Conservation (phyloP, 2,329 filamentous ascomycete species). For the Xylogone sp. region DNA sequence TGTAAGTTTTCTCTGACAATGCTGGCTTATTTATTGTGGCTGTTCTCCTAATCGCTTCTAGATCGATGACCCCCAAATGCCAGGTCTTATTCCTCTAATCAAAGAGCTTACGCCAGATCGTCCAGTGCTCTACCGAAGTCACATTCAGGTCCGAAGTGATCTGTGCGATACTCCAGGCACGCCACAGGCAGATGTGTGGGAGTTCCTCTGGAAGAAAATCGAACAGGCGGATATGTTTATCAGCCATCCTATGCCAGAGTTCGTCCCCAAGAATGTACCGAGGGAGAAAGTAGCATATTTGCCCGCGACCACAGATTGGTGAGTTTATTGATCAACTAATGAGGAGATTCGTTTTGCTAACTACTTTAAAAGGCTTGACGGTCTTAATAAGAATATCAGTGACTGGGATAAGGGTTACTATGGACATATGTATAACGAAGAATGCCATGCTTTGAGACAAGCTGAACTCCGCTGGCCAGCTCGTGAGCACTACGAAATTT, state of each 20-base stretch:
- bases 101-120: conserved; percentile 68
- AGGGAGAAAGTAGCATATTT: conserved; percentile 67
- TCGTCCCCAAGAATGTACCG: conserved; percentile 68
- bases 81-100: conserved; percentile 69
- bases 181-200: conserved; percentile 71
- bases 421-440: conserved; percentile 65
- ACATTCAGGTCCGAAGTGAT: conserved; percentile 79
- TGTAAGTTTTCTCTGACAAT: conserved; percentile 32
- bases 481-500: conserved; percentile 28
- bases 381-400: conserved; percentile 71
- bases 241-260: conserved; percentile 73
- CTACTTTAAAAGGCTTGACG: conserved; percentile 76
- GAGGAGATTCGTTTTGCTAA: conserved; percentile 10
- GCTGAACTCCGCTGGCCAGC: conserved; percentile 54
- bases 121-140: conserved; percentile 75
- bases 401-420: conserved; percentile 72
- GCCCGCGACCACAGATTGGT: conserved; percentile 79
- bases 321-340: conserved; percentile 21
- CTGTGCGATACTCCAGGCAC: conserved; percentile 59
- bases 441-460: conserved; percentile 57
- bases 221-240: conserved; percentile 73
- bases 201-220: conserved; percentile 70
- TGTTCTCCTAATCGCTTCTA: conserved; percentile 23
- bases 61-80: conserved; percentile 85
- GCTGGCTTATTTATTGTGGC: background rate